A percentile compares a stretch with the other conserved stretches of the same genome.
Conservation (phyloP, 768 basidiomycete genomes). For the Xanthoconium stramineum region DNA sequence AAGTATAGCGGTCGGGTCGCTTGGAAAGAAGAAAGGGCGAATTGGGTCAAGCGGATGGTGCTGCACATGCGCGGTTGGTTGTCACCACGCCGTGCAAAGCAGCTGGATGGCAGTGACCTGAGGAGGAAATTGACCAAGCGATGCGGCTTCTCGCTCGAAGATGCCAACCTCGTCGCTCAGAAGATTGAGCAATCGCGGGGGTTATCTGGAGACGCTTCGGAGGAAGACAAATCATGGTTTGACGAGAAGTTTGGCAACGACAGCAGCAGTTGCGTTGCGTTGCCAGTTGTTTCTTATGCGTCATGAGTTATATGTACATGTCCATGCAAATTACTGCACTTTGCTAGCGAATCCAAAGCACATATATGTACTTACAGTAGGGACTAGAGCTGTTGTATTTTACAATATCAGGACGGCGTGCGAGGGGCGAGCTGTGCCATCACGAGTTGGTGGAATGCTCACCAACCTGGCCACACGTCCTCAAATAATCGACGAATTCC, state of each 20-base stretch:
- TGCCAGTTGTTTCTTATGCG: slow-evolving; percentile 11
- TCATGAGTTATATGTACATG: not conserved
- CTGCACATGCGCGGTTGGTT: slow-evolving; percentile 27
- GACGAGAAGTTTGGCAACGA: slow-evolving; percentile 16
- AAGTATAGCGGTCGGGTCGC: slow-evolving; percentile 9
- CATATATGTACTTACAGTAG: not conserved
- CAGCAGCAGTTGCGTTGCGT: slow-evolving; percentile 5
- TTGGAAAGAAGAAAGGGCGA: slow-evolving; percentile 27
- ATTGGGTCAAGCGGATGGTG: slow-evolving; percentile 24
- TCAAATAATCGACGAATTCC: slow-evolving; percentile 67
- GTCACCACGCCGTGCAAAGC: slow-evolving; percentile 12
- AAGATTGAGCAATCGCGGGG: slow-evolving; percentile 18
- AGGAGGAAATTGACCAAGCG: slow-evolving; percentile 21
- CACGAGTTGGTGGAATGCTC: not conserved
- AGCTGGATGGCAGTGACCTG: slow-evolving; percentile 10
- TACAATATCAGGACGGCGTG: not conserved
- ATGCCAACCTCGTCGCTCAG: slow-evolving; percentile 17
- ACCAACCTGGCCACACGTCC: slow-evolving; percentile 14
- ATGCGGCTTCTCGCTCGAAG: slow-evolving; percentile 22
- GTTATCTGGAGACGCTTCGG: slow-evolving; percentile 2
- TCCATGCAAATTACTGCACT: not conserved
- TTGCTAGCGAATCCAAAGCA: not conserved
- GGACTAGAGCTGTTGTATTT: slow-evolving; percentile 2
- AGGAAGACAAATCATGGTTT: slow-evolving; percentile 19
- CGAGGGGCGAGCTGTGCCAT: too few species aligned